Conservation (phyloP, 139 green algal species). For the Chlamydomonas schloesseri region DNA sequence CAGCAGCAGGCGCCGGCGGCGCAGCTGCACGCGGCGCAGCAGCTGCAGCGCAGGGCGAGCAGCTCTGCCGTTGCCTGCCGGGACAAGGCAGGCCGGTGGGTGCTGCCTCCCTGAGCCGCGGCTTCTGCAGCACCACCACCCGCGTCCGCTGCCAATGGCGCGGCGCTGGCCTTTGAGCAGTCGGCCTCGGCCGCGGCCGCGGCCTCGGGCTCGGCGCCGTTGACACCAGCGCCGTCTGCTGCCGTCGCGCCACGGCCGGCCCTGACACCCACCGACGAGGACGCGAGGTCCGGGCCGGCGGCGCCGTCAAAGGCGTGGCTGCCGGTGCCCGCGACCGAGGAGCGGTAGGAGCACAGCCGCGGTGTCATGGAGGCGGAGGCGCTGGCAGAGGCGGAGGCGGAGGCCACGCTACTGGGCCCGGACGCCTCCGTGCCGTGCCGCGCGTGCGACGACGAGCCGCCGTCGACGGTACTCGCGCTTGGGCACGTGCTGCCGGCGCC, state of each 20-base stretch:
- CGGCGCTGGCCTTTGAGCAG: neutral
- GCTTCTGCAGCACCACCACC: neutral
- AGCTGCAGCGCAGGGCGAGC: no score
- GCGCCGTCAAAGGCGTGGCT: neutral
- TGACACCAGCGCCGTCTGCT: neutral
- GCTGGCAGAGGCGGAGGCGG: neutral
- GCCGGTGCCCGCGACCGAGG: no score
- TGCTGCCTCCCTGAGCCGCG: neutral
- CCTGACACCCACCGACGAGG: no score
- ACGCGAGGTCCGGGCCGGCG: no score
- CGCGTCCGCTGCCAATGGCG: neutral
- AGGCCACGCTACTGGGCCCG: neutral
- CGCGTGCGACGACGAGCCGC: neutral
- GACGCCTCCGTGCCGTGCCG: neutral
- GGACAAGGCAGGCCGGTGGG: no score
- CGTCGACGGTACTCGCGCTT: no score
- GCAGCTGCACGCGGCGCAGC: no score
- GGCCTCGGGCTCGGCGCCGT: neutral
- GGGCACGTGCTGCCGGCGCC: no score
- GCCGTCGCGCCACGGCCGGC: neutral
- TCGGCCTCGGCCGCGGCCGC: neutral
- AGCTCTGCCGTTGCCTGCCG: no score
- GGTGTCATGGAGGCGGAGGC: neutral
- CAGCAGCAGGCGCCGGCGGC: no score
- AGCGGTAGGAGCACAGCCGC: slow-evolving; percentile 1